phyloP scores from a whole-genome alignment of 768 basidiomycete species.

The Terana coerulea region DNA sequence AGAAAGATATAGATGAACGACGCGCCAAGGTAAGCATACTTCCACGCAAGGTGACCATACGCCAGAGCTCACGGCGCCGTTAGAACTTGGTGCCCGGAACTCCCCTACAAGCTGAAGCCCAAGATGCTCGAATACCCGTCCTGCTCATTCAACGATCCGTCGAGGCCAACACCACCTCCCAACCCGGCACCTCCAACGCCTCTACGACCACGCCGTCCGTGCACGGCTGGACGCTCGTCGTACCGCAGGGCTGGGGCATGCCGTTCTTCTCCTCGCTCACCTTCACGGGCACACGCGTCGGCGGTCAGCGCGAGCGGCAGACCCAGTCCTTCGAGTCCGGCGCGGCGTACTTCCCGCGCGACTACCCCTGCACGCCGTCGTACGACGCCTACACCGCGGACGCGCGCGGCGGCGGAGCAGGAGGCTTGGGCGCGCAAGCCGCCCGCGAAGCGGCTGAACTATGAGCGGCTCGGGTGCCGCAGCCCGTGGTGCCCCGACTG shows the following conservation, averaged over 20 bases:
- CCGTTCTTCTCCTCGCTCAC: constrained; percentile 81
- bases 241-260: constrained; percentile 91
- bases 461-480: constrained; percentile 53
- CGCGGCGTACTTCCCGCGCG: constrained; percentile 70
- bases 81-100: constrained; percentile 81
- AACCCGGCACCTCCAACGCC: constrained; percentile 1
- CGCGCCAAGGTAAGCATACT: constrained; percentile 56
- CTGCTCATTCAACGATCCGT: constrained; percentile 80
- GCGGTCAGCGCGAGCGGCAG: constrained; percentile 78
- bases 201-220: constrained; percentile 29
- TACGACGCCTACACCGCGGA: constrained; percentile 47
- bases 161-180: constrained; percentile 30
- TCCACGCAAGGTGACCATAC: background rate
- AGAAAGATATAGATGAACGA: constrained; percentile 84
- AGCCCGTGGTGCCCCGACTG: constrained; percentile 81
- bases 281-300: constrained; percentile 80
- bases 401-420: constrained; percentile 50
- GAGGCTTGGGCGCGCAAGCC: constrained; percentile 76
- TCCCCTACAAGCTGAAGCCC: constrained; percentile 54
- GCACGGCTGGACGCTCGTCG: constrained; percentile 84
- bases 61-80: background rate
- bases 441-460: constrained; percentile 82
- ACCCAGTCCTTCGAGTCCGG: constrained; percentile 85
- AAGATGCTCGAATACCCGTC: constrained; percentile 83
- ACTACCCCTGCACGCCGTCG: constrained; percentile 60